These are phyloP conservation scores for Tarenaya hassleriana DNA, from an alignment of 345 rosid species.

Conservation along the genomic window DNA sequence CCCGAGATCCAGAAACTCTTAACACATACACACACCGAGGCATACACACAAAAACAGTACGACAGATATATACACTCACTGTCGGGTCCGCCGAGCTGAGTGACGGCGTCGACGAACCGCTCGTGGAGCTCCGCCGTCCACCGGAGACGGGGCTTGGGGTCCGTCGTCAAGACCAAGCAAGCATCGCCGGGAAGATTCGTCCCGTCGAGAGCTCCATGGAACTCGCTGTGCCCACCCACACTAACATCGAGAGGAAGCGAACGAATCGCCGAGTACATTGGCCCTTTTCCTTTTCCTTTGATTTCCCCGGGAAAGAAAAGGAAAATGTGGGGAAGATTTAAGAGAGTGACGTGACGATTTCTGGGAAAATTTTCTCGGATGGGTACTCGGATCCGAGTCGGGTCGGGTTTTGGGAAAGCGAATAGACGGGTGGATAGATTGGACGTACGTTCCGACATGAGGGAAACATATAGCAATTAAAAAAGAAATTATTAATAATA, in stretches of 20 bases:
- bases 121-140: conserved; percentile 97
- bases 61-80: conserved; percentile 34
- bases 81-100: conserved; percentile 96
- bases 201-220: conserved; percentile 47
- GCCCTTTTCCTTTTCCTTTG: conserved; percentile 11
- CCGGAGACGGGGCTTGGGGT: conserved; percentile 95
- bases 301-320: conserved; percentile 18
- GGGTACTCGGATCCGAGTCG: too few relatives aligned
- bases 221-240: conserved; percentile 37
- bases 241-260: conserved; percentile 63
- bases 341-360: too few relatives aligned
- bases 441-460: not conserved
- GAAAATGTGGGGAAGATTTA: conserved; percentile 9
- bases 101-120: conserved; percentile 81
- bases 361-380: too few relatives aligned
- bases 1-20: conserved; percentile 9
- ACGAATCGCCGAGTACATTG: conserved; percentile 72
- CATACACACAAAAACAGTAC: not conserved
- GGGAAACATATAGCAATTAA: not conserved
- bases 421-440: too few relatives aligned
- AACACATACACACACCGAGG: not conserved
- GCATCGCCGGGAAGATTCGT: conserved; percentile 62
- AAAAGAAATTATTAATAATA: too few relatives aligned
- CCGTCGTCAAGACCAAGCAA: conserved; percentile 79
- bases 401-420: too few relatives aligned